Evolutionary conservation across 345 rosid genomes (phyloP).

Genomic region (Eutrema yunnanense): DNA sequence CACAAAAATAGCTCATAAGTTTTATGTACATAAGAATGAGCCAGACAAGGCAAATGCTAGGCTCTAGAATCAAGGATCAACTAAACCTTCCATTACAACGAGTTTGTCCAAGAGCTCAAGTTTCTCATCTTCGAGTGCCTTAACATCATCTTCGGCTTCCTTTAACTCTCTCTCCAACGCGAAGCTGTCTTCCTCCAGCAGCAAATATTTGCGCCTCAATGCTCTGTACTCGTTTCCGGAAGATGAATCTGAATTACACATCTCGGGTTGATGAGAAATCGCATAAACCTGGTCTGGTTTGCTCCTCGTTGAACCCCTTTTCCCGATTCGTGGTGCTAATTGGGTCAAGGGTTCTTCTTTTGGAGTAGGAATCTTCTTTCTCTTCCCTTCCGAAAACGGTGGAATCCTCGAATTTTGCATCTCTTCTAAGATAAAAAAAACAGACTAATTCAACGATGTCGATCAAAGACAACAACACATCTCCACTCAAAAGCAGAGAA

Average conservation of each 20-base stretch:
- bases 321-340: constrained; percentile 29
- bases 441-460: not conserved
- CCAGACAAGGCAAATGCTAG: not conserved
- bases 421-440: constrained; percentile 10
- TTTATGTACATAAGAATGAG: constrained; percentile 10
- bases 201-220: constrained; percentile 62
- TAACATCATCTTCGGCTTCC: constrained; percentile 58
- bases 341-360: constrained; percentile 36
- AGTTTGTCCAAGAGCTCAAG: constrained; percentile 70
- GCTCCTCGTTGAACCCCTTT: constrained; percentile 42
- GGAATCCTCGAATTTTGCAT: constrained; percentile 57
- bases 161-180: constrained; percentile 56
- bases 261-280: constrained; percentile 47
- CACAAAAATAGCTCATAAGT: not conserved
- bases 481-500: not conserved
- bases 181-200: constrained; percentile 75
- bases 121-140: constrained; percentile 73
- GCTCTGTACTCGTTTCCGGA: constrained; percentile 62
- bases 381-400: constrained; percentile 38
- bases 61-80: constrained; percentile 41
- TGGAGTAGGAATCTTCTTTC: constrained; percentile 36
- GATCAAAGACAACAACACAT: not conserved
- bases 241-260: constrained; percentile 59
- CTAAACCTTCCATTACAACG: constrained; percentile 84
- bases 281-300: constrained; percentile 41